phyloP scores from a whole-genome alignment of 345 rosid species.

The Citrus glauca region DNA sequence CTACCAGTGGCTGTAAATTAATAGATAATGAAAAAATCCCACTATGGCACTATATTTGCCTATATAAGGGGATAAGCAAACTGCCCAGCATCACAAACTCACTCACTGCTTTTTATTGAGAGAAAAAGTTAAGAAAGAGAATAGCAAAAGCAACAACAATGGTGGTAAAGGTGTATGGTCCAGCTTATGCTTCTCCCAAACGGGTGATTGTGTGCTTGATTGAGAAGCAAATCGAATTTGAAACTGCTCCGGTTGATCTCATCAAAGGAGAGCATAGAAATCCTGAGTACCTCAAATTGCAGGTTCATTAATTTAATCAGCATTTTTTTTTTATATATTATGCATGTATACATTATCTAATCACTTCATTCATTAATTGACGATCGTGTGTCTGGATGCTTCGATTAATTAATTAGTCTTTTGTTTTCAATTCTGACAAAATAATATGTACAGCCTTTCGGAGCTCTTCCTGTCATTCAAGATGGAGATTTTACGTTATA shows the following conservation, averaged over 20 bases:
- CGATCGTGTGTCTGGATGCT: too few relatives aligned
- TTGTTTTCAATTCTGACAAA: not conserved
- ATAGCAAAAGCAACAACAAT: not conserved
- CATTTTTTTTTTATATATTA: too few relatives aligned
- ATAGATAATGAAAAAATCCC: too few relatives aligned
- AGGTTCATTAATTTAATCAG: constrained; percentile 29
- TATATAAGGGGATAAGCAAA: too few relatives aligned
- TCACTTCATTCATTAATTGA: too few relatives aligned
- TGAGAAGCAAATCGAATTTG: constrained; percentile 58
- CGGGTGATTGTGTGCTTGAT: constrained; percentile 39
- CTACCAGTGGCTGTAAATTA: too few relatives aligned
- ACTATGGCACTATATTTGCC: too few relatives aligned
- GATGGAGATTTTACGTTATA: constrained; percentile 65
- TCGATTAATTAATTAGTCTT: too few relatives aligned
- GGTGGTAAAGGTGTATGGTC: constrained; percentile 47
- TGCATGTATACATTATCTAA: too few relatives aligned
- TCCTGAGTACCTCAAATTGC: constrained; percentile 55
- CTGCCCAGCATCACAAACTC: too few relatives aligned
- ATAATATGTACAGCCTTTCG: constrained; percentile 54
- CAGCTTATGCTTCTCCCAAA: constrained; percentile 50
- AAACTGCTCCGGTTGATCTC: constrained; percentile 56
- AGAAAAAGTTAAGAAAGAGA: too few relatives aligned
- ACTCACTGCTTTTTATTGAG: too few relatives aligned
- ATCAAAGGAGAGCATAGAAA: constrained; percentile 54
- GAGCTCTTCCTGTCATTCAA: constrained; percentile 53